phyloP scores from a whole-genome alignment of 176 grass and related monocot species.

The Carex scoparia region DNA sequence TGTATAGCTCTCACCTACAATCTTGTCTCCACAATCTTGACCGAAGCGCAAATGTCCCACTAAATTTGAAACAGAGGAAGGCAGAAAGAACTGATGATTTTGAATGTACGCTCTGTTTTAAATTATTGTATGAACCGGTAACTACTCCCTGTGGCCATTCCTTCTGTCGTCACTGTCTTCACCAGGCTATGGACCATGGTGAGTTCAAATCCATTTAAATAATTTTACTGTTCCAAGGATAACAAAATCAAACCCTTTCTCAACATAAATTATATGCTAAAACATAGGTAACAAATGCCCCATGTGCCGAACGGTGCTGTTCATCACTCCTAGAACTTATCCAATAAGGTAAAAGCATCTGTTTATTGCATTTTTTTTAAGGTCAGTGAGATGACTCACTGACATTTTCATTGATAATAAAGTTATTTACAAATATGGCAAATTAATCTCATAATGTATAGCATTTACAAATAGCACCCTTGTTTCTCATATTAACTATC shows the following conservation, averaged over 20 bases:
- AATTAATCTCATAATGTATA: not conserved
- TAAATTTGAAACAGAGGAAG: constrained; percentile 44
- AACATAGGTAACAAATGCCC: constrained; percentile 86
- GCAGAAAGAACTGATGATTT: constrained; percentile 81
- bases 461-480: not conserved
- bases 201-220: constrained; percentile 20
- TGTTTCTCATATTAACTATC: not conserved
- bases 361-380: not conserved
- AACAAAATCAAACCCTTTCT: constrained; percentile 28
- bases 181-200: constrained; percentile 99
- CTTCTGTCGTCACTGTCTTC: constrained; percentile 87
- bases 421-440: not conserved
- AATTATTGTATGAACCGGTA: constrained; percentile 93
- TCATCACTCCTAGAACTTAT: constrained; percentile 87
- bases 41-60: constrained; percentile 46
- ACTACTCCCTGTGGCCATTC: constrained; percentile 99
- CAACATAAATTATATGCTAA: constrained; percentile 24
- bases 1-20: constrained; percentile 61
- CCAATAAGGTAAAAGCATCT: constrained; percentile 62
- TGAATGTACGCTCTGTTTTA: constrained; percentile 90
- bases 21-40: constrained; percentile 64
- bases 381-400: too few species aligned
- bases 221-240: constrained; percentile 10
- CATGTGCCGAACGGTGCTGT: constrained; percentile 91
- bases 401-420: too few species aligned